Conservation (phyloP, 306 rosid species). For the Cicer pinnatifidum region DNA sequence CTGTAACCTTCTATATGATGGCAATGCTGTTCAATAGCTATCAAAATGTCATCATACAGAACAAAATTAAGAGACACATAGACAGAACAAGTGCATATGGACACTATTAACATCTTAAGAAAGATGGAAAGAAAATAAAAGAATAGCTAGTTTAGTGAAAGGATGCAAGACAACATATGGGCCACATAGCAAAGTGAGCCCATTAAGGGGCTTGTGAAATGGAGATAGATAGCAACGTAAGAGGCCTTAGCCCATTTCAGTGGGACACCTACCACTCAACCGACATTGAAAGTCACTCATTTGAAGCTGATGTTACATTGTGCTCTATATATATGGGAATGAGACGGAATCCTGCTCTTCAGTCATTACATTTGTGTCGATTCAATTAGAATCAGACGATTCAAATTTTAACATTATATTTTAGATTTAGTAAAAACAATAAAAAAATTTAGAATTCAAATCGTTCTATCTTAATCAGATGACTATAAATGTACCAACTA, state of each 20-base stretch:
- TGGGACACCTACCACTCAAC: constrained; percentile 55
- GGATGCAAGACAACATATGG: constrained; percentile 53
- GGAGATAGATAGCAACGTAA: no score
- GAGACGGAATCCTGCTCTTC: background rate
- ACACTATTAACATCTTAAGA: constrained; percentile 41
- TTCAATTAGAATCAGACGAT: no score
- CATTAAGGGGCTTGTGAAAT: background rate
- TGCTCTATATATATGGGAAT: constrained; percentile 27
- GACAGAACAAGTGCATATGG: constrained; percentile 49
- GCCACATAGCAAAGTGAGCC: constrained; percentile 59
- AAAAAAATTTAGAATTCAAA: no score
- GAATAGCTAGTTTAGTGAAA: constrained; percentile 55
- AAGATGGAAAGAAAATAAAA: constrained; percentile 40
- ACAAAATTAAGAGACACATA: constrained; percentile 44
- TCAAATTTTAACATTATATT: no score
- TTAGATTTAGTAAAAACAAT: no score
- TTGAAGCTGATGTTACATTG: constrained; percentile 35
- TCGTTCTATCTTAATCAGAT: no score
- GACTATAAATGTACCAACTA: no score
- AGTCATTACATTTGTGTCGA: no score
- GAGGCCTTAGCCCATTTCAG: constrained; percentile 47
- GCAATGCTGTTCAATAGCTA: constrained; percentile 31
- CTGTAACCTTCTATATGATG: constrained; percentile 43
- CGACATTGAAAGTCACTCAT: constrained; percentile 60
- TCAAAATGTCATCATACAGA: constrained; percentile 34